A percentile compares a stretch with the other conserved stretches of the same genome.
phyloP scores from a whole-genome alignment of 345 rosid species.

The Acer negundo region DNA sequence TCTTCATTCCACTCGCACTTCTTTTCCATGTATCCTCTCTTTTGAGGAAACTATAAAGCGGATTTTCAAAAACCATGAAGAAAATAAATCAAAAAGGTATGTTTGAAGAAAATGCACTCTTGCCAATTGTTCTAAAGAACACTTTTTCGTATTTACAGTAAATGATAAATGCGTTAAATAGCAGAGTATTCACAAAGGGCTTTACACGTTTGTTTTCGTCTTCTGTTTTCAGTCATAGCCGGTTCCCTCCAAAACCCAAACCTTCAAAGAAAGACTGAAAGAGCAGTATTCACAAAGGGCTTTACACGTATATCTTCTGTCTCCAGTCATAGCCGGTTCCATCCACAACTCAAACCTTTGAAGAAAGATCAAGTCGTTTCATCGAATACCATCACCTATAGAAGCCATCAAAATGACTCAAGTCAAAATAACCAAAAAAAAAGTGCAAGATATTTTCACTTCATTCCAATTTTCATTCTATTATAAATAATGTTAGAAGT shows the following conservation, averaged over 20 bases:
- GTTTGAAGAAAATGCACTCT: background rate
- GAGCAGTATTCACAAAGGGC: conserved; percentile 42
- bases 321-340: conserved; percentile 27
- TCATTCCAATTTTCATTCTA: background rate
- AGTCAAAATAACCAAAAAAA: conserved; percentile 6
- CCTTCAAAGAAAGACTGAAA: conserved; percentile 7
- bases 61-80: background rate
- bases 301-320: conserved; percentile 21
- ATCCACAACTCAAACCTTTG: conserved; percentile 33
- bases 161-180: conserved; percentile 31
- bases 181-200: conserved; percentile 44
- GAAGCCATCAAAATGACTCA: conserved; percentile 12
- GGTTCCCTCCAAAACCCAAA: conserved; percentile 36
- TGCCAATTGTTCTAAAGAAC: conserved; percentile 12
- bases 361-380: conserved; percentile 49
- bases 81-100: background rate
- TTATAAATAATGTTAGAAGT: background rate
- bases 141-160: conserved; percentile 28
- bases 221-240: conserved; percentile 14
- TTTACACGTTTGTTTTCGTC: conserved; percentile 21
- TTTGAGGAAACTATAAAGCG: background rate
- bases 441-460: background rate
- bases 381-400: conserved; percentile 64
- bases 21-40: background rate
- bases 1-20: conserved; percentile 4